Base-by-base conservation (phyloP, 176 grass and related monocot genomes). In the Cenchrus americanus region DNA sequence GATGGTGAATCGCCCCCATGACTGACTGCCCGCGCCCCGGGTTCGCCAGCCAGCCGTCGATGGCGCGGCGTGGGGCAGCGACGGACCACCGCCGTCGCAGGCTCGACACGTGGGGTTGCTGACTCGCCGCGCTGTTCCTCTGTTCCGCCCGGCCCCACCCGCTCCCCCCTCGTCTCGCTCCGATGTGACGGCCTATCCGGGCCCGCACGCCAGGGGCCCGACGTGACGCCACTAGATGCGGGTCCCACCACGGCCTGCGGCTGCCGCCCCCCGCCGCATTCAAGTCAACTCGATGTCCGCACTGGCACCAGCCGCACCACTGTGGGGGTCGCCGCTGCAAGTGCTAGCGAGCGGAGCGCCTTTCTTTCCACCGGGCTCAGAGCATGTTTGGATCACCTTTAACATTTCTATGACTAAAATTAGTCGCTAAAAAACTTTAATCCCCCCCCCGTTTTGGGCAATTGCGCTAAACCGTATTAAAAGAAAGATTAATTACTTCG, bases 211-310 rank as follows among this genome's bases (percentile, higher is more conserved):
- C 65, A 71, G 59, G 13, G 17, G 10, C 1, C 0, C 0, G 78
- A 89, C 14, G 83, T 62, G 78, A 82, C 83, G 14, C 18, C 71
- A 71, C 82, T 10, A 8, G 8, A 13, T 2, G 59, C 10, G 14
- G 46, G 47, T 13, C 32, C 80, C 32, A 50, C 70, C 70, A 0
- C 15, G 5, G 12, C 49, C 34, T 81, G 76, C 18, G 43, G 62
- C 44, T 69, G 82, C 9, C 59, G 14, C 14, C 44, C 26, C 27
- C 10, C 59, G 10, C 14, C 21, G 21, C 40, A 48, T 18, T 6
- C 34, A 78, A 76, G 82, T 89, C 77, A 89, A 81, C 70, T 61
- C 40, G 51, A 19, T 53, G 64, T 78, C 64, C 61, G 26, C 13
- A 21, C 73, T 14, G 2, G 43, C 2, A 21, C 14, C 14, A 1